Conservation (phyloP, 2,329 filamentous ascomycete species). For the Penicillium sp. region DNA sequence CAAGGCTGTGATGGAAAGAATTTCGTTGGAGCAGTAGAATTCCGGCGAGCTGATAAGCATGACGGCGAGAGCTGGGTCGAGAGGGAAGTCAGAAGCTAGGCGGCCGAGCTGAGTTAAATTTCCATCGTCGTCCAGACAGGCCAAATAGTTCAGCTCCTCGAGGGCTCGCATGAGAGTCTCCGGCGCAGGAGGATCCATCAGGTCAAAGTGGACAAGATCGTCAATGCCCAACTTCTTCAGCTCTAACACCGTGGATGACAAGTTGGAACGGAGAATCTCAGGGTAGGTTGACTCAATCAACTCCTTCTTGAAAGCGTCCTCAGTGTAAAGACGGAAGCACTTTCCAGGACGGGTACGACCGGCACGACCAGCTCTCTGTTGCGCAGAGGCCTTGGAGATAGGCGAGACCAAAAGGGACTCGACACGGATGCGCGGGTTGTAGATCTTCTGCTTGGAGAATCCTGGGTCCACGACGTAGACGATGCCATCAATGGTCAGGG, state of each 20-base stretch:
- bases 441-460: conserved; percentile 99
- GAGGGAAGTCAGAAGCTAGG: conserved; percentile 88
- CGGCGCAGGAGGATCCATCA: conserved; percentile 97
- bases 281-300: conserved; percentile 96
- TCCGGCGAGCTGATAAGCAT: conserved; percentile 98
- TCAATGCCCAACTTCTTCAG: conserved; percentile 95
- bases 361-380: conserved; percentile 97
- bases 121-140: conserved; percentile 93
- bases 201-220: conserved; percentile 94
- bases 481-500: conserved; percentile 95
- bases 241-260: conserved; percentile 92
- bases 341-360: conserved; percentile 98
- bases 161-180: conserved; percentile 98
- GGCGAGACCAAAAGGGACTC: conserved; percentile 97
- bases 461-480: conserved; percentile 99
- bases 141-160: conserved; percentile 95
- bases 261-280: conserved; percentile 89
- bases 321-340: conserved; percentile 95
- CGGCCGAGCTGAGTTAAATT: conserved; percentile 83
- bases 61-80: conserved; percentile 90
- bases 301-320: conserved; percentile 94
- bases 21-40: conserved; percentile 98
- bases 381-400: conserved; percentile 95
- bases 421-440: conserved; percentile 93
- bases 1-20: conserved; percentile 88